phyloP scores from a whole-genome alignment of 75 land plant species.

The Picea sitchensis region DNA sequence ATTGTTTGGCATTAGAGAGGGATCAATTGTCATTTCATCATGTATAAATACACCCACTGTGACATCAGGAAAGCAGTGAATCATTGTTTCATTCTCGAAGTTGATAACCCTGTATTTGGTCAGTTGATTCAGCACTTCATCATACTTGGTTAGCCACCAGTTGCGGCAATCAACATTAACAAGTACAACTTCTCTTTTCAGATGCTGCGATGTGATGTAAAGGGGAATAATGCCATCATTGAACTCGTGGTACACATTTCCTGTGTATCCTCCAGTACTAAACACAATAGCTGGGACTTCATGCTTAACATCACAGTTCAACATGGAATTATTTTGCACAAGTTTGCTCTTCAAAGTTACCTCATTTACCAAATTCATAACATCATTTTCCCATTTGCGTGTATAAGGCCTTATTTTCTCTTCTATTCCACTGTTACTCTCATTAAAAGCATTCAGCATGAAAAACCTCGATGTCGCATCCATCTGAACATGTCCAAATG shows the following conservation, averaged over 20 bases:
- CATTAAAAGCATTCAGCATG: constrained; percentile 18
- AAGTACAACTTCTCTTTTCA: constrained; percentile 32
- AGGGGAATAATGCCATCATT: constrained; percentile 48
- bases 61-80: constrained; percentile 39
- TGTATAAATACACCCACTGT: constrained; percentile 36
- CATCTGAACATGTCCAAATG: constrained; percentile 19
- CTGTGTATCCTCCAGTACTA: constrained; percentile 50
- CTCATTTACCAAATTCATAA: constrained; percentile 42
- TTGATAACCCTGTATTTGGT: constrained; percentile 21
- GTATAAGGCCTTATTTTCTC: constrained; percentile 58
- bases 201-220: constrained; percentile 40
- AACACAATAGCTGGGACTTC: constrained; percentile 36
- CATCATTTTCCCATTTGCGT: constrained; percentile 47
- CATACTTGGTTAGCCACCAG: constrained; percentile 44
- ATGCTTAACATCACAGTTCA: constrained; percentile 34
- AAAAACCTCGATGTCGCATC: constrained; percentile 4
- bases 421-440: constrained; percentile 3
- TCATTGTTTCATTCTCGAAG: constrained; percentile 14
- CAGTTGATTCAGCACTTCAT: constrained; percentile 22
- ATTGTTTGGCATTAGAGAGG: constrained; percentile 26
- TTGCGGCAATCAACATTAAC: constrained; percentile 25
- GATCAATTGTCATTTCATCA: constrained; percentile 26
- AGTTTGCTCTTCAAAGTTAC: constrained; percentile 13
- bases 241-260: constrained; percentile 48
- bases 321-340: not conserved